Conservation (phyloP, 306 rosid genomes). For the Sicyos edulis region DNA sequence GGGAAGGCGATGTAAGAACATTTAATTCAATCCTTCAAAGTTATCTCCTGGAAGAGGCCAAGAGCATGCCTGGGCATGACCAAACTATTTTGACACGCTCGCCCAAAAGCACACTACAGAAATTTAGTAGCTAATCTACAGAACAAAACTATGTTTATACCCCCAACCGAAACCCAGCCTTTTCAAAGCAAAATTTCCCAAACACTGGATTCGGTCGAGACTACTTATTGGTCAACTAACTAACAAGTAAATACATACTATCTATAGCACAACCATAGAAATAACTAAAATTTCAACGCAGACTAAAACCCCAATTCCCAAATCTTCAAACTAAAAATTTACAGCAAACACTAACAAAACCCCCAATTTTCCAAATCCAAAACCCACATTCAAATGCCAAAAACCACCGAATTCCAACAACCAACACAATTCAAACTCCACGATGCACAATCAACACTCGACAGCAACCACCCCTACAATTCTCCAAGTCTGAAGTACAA, state of each 20-base stretch:
- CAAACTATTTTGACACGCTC: too few species aligned
- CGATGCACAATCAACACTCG: conserved; percentile 5
- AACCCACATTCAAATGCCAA: not conserved
- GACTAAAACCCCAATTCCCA: not conserved
- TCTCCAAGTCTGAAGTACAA: not conserved
- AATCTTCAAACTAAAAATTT: not conserved
- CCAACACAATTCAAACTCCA: not conserved
- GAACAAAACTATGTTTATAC: too few species aligned
- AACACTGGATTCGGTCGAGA: too few species aligned
- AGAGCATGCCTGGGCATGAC: too few species aligned
- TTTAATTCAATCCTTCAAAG: not conserved
- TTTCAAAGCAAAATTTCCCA: too few species aligned
- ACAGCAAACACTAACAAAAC: not conserved
- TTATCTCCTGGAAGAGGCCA: too few species aligned
- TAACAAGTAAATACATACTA: not conserved
- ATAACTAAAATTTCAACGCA: not conserved
- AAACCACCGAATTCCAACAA: not conserved
- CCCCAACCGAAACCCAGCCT: too few species aligned
- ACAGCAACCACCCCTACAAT: not conserved
- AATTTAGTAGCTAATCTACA: too few species aligned
- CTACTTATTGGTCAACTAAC: not conserved
- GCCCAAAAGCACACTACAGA: too few species aligned
- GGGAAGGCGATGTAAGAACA: not conserved
- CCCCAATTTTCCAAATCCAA: conserved; percentile 4
- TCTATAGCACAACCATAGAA: not conserved